Percentiles rank a stretch among this genome's conserved stretches.
Conservation (phyloP, 352 stramenopile species). For the Globisporangium abappressorium region DNA sequence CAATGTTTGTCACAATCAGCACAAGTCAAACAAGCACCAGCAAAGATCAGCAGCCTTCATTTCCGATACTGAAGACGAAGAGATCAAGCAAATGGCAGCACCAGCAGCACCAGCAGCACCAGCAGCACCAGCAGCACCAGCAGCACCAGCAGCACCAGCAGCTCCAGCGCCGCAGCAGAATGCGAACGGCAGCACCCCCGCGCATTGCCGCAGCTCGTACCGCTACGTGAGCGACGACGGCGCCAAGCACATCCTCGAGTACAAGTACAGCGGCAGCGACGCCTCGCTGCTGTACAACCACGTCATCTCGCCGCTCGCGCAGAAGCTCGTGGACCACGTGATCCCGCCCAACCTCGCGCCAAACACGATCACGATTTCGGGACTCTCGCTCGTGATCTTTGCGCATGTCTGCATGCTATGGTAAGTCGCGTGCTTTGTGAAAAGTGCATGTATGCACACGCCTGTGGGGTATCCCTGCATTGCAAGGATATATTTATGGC, state of each 20-base stretch:
- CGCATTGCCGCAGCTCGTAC: constrained; percentile 25
- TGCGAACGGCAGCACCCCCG: background rate
- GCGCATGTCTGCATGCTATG: constrained; percentile 78
- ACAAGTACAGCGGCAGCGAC: constrained; percentile 87
- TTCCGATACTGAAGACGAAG: background rate
- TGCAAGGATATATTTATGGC: background rate
- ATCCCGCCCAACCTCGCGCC: constrained; percentile 66
- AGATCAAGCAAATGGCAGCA: background rate
- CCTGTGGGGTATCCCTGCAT: background rate
- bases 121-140: too few relatives aligned
- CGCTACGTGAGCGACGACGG: constrained; percentile 72
- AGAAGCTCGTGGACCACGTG: constrained; percentile 76
- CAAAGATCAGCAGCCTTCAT: background rate
- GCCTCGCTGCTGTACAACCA: constrained; percentile 82
- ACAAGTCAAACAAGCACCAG: background rate
- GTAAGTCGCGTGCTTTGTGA: constrained; percentile 19
- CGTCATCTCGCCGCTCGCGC: constrained; percentile 69
- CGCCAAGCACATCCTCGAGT: constrained; percentile 62
- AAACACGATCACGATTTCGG: constrained; percentile 83
- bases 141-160: constrained; percentile 1
- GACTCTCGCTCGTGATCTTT: constrained; percentile 61
- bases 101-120: background rate
- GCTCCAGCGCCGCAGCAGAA: background rate
- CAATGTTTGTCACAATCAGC: too few relatives aligned
- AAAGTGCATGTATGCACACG: background rate